Conservation (phyloP, 1,139 yeast species). For the Debaryomyces sp. region DNA sequence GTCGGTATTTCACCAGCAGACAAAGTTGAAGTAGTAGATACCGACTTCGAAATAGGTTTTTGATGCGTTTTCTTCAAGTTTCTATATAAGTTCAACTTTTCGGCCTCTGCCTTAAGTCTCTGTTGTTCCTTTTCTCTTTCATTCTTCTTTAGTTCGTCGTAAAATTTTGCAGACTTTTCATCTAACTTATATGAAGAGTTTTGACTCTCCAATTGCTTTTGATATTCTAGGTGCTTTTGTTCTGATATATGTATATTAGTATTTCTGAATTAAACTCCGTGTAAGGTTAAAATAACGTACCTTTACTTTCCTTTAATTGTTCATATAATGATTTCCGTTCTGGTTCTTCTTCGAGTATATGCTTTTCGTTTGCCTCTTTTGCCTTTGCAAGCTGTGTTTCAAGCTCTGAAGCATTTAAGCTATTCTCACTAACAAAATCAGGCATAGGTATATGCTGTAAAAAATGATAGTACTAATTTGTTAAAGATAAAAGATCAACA, state of each 20-base stretch:
- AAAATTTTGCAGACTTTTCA: conserved; percentile 31
- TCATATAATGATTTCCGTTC: conserved; percentile 38
- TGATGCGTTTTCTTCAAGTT: conserved; percentile 12
- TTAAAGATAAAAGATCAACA: not conserved
- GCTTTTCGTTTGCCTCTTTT: conserved; percentile 2
- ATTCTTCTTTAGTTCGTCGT: conserved; percentile 22
- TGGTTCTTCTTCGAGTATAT: conserved; percentile 12
- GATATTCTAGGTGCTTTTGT: conserved; percentile 34
- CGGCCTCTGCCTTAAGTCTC: conserved; percentile 13
- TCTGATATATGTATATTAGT: conserved; percentile 17
- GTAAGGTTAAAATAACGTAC: conserved; percentile 19
- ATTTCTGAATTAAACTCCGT: not conserved
- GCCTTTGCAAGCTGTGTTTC: not conserved
- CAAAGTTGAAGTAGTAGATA: not conserved
- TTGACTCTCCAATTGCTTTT: conserved; percentile 33
- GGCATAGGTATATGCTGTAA: conserved; percentile 1
- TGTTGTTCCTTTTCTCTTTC: conserved; percentile 18
- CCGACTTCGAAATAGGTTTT: not conserved
- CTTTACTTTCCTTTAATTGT: conserved; percentile 38
- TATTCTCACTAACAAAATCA: conserved; percentile 7
- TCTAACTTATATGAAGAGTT: conserved; percentile 43
- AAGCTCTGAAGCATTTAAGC: conserved; percentile 1
- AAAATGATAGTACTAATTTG: not conserved
- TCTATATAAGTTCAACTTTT: conserved; percentile 15
- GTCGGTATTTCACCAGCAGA: not conserved